These are phyloP conservation scores for Sindora glabra DNA, from an alignment of 306 rosid species.

Conservation along the genomic window DNA sequence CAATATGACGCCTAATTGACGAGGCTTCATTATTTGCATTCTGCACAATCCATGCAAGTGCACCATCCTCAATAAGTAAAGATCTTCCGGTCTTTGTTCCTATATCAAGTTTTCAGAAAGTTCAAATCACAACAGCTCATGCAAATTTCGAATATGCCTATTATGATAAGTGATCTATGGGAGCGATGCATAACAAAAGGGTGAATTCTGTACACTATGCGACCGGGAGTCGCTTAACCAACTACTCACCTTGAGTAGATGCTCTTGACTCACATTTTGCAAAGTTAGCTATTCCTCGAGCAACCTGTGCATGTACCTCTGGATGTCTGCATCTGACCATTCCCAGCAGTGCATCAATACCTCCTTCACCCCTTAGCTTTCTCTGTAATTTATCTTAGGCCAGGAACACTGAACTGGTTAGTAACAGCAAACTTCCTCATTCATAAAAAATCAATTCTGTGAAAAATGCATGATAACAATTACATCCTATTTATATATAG, in stretches of 20 bases:
- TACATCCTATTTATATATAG: too few species aligned
- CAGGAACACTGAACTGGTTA: conserved; percentile 17
- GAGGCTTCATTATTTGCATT: conserved; percentile 91
- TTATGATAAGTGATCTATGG: neutral
- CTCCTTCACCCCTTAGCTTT: conserved; percentile 77
- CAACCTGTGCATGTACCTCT: conserved; percentile 97
- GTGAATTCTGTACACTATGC: neutral
- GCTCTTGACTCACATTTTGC: conserved; percentile 97
- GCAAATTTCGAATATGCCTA: conserved; percentile 6
- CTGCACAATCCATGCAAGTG: conserved; percentile 94
- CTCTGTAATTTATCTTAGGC: conserved; percentile 71
- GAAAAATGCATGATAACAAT: too few species aligned
- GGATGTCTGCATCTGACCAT: conserved; percentile 96
- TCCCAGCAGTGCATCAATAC: conserved; percentile 83
- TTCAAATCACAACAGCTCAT: neutral
- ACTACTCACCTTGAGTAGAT: conserved; percentile 68
- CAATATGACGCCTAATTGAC: conserved; percentile 81
- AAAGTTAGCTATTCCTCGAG: conserved; percentile 95
- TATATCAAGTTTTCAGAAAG: conserved; percentile 20
- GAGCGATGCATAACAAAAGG: conserved; percentile 9
- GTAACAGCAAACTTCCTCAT: conserved; percentile 6
- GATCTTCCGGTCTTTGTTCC: conserved; percentile 82
- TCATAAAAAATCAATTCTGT: too few species aligned
- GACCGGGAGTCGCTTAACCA: neutral
- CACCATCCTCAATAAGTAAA: conserved; percentile 88